These are phyloP conservation scores for Cenchrus purpureus DNA, from an alignment of 176 grass and related monocot species.

Conservation along the genomic window DNA sequence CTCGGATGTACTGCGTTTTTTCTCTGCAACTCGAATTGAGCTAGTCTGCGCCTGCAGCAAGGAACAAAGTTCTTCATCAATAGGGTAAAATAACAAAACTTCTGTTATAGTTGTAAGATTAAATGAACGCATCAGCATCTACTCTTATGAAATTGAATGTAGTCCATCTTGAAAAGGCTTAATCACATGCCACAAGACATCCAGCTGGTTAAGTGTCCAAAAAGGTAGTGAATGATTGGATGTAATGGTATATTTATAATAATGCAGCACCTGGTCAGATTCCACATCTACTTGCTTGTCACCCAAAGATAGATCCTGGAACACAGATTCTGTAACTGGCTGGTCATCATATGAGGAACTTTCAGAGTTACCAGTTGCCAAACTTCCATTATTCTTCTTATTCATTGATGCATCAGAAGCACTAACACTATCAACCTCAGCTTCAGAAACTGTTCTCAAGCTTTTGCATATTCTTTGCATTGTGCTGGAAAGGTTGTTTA, in stretches of 20 bases:
- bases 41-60: slow-evolving; percentile 56
- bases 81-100: slow-evolving; percentile 8
- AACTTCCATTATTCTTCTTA: slow-evolving; percentile 20
- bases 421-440: slow-evolving; percentile 50
- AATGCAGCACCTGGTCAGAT: slow-evolving; percentile 39
- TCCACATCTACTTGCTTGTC: slow-evolving; percentile 38
- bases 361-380: slow-evolving; percentile 35
- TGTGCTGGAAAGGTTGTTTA: slow-evolving; percentile 90
- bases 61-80: slow-evolving; percentile 33
- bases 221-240: background rate
- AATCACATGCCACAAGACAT: background rate
- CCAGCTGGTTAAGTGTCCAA: background rate
- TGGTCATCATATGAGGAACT: slow-evolving; percentile 48
- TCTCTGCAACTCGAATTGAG: slow-evolving; percentile 52
- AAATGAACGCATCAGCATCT: slow-evolving; percentile 7
- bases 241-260: background rate
- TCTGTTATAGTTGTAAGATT: background rate
- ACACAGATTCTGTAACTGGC: slow-evolving; percentile 33
- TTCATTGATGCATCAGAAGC: slow-evolving; percentile 17
- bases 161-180: background rate
- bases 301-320: slow-evolving; percentile 48
- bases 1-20: slow-evolving; percentile 67
- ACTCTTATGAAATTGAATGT: background rate
- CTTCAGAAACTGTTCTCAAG: slow-evolving; percentile 75
- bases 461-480: slow-evolving; percentile 95